Percentiles rank a stretch among this genome's conserved stretches.
Conservation (phyloP, 2,329 filamentous ascomycete genomes). For the Trichoderma sp. region DNA sequence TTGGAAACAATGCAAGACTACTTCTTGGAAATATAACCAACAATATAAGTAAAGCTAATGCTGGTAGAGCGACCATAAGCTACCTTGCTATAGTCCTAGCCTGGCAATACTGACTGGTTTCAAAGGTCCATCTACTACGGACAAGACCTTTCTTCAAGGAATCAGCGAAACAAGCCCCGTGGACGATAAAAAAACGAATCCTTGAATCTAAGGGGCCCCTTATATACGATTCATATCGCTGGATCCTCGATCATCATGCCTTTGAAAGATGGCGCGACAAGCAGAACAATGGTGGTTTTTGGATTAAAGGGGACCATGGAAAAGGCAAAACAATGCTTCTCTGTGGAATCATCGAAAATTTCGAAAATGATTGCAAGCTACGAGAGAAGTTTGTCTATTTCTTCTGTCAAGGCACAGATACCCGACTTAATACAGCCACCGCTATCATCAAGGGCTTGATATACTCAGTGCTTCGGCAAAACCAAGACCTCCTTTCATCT, state of each 20-base stretch:
- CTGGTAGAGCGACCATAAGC: neutral
- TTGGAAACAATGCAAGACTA: neutral
- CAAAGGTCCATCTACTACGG: neutral
- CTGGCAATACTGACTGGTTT: neutral
- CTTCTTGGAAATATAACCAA: neutral
- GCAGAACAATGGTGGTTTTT: slow-evolving; percentile 33
- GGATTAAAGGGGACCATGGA: slow-evolving; percentile 44
- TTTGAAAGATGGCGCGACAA: slow-evolving; percentile 30
- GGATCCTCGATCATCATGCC: slow-evolving; percentile 36
- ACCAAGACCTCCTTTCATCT: slow-evolving; percentile 38
- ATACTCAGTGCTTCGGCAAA: slow-evolving; percentile 40
- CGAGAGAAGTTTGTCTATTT: slow-evolving; percentile 23
- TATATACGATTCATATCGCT: slow-evolving; percentile 36
- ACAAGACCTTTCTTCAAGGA: neutral
- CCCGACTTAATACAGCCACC: slow-evolving; percentile 40
- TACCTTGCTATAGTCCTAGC: neutral
- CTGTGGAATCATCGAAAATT: slow-evolving; percentile 37
- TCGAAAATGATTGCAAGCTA: neutral
- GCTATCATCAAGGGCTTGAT: slow-evolving; percentile 46
- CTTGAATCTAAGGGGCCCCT: slow-evolving; percentile 39
- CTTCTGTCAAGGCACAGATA: slow-evolving; percentile 29
- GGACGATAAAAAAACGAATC: slow-evolving; percentile 39
- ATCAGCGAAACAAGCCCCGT: neutral
- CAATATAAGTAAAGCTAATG: neutral
- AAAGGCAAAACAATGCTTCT: slow-evolving; percentile 50